These are phyloP conservation scores for Dothiorella sarmentorum DNA, from an alignment of 2,329 filamentous ascomycete species.

Conservation along the genomic window DNA sequence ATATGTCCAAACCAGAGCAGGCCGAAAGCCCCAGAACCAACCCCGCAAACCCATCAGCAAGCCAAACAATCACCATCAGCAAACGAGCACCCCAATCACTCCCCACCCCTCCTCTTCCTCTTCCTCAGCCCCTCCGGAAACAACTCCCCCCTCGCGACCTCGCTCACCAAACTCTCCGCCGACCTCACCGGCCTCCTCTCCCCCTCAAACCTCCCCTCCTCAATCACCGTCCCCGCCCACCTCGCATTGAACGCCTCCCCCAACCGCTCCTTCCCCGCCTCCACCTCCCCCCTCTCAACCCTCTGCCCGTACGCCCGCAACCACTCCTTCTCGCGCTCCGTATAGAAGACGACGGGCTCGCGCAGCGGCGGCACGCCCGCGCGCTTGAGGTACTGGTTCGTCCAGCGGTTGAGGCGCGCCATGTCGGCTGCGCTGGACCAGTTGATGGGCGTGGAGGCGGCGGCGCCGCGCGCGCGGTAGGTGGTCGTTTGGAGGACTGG, in stretches of 20 bases:
- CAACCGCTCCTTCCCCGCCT: not conserved
- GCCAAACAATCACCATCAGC: no score
- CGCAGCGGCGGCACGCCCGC: not conserved
- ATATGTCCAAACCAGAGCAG: no score
- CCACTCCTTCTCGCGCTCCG: not conserved
- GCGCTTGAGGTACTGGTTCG: not conserved
- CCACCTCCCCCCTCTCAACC: not conserved
- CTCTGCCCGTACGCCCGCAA: not conserved
- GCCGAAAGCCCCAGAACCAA: no score
- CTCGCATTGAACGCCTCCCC: not conserved
- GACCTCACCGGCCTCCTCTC: not conserved
- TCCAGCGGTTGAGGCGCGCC: conserved; percentile 1
- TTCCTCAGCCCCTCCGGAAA: not conserved
- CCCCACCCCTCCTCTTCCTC: no score
- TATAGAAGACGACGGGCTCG: not conserved
- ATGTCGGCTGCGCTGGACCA: not conserved
- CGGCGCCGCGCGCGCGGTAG: not conserved
- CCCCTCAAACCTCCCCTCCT: not conserved
- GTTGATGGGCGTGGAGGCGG: not conserved
- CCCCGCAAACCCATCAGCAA: no score
- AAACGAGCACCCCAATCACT: no score
- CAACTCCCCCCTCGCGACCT: not conserved
- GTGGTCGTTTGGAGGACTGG: not conserved
- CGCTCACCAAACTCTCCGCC: not conserved
- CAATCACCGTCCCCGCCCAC: not conserved